Base-by-base conservation (phyloP, 2,329 filamentous ascomycete genomes). In the Pseudogymnoascus sp. region DNA sequence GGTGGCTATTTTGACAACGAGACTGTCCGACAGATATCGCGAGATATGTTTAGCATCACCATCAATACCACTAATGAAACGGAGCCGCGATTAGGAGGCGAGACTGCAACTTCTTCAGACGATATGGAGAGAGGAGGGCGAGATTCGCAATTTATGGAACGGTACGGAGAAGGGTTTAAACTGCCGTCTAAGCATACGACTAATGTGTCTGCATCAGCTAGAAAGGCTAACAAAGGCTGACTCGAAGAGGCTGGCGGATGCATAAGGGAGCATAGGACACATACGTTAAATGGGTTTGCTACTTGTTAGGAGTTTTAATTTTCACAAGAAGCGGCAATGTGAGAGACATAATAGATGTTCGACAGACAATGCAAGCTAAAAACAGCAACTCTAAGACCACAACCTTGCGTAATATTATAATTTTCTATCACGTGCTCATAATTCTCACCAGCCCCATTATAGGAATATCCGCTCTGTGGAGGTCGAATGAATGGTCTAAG, bases 21-120 rank as follows among this genome's bases (percentile, higher is more conserved):
- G 4, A 68, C 70, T n/a, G 31, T 75, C 18, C 69, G 71, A 60
- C 68, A 73, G 33, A 59, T 75, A 66, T 74, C 72, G 58, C 65
- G 67, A 59, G 71, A 74, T 63, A 71, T 74, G 63, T 63, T 67
- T 33, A 67, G 52, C 60, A 67, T 70, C 41, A 62, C 67, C 52
- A 61, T 69, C 23, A 64, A 66, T 16, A 49, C 64, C 62, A 23
- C 61, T 60, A 59, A 37, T 62, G 66, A 62, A 61, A 62, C 67
- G 38, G 60, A 28, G 25, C 41, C 61, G 52, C 59, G 28, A 41
- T 64, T 65, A 63, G 63, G 43, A 61, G 62, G 58, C 58, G 60
- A 62, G 61, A 58, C 60, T 59, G 35, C 61, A 35, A n/a, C 63
- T 49, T 55, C 38, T 59, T 33, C 61, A 33, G 41, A 43, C 25